Evolutionary conservation across 768 basidiomycete species (phyloP), one percentile per base, ranked within the genome.

Genomic region (Chalciporus piperatus): DNA sequence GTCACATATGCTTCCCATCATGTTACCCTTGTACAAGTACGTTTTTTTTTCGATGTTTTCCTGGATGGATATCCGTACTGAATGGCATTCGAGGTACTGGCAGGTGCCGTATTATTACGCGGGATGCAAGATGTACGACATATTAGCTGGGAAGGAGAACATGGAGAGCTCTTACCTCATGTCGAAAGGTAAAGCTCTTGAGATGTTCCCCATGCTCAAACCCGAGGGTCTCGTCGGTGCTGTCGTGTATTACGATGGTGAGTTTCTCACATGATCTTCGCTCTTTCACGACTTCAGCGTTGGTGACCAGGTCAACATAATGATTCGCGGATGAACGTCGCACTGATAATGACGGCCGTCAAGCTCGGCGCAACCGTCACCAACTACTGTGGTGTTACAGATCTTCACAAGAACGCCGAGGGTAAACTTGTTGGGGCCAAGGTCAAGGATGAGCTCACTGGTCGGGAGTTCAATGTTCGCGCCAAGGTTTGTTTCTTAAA

Each of bases 271-370:
- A 10, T 33, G n/a, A 22, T 12, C 17, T 37, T 6, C 35, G 23
- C 6, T 40, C 32, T 9, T n/a, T 30, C n/a, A 14, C 12, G 19
- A 35, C 44, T 40, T n/a, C 35, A 52, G 52, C 30, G 12, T 44
- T 37, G 37, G 28, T 23, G 17, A 22, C 27, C 44, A 94, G 92
- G 94, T 48, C 96, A 98, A 72, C 96, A 99, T 72, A 99, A 99
- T 62, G 97, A 99, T 62, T 88, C 96, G 1, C 83, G 96, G 13
- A 99, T 98, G 97, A 99, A 99, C 74, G 81, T 96, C 48, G 92
- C 96, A 0, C 76, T 99, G 28, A 80, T 96, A 62, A 84, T 98
- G 83, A 97, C 88, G 16, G 97, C 96, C 5, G 91, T 98, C 40
- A 89, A 92, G 62, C 82, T 89, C 47, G 95, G 95, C 40, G 93